Base-by-base conservation (phyloP, 352 stramenopile genomes). In the Globisporangium paddicum region DNA sequence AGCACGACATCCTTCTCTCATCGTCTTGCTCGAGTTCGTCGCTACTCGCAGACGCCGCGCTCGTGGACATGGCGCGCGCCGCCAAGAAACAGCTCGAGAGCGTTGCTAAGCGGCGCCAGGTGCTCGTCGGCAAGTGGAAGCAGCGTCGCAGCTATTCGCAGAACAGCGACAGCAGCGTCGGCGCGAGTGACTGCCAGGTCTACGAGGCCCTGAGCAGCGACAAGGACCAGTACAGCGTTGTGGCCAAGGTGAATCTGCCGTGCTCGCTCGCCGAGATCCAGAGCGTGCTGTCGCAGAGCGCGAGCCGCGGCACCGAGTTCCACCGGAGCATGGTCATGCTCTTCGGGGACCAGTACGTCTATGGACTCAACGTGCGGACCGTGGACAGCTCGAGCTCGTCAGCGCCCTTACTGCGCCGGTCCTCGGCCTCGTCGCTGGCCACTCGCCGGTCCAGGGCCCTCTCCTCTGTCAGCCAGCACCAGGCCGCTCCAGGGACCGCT, bases 281-380 rank as follows among this genome's bases (percentile, higher is more conserved):
- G 76, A 71, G 60, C 61, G 74, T 85, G 14, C 71, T 85, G 44
- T 67, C 79, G 5, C 85, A 77, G 6, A 68, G 79, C 54, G 68
- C 73, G 18, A 46, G 32, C 14, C 44, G 30, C 10, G 56, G 52
- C 5, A 32, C 60, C 16, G 73, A 86, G 54, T 87, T 87, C 38
- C 79, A 89, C 54, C 73, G 72, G 49, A 77, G 71, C 55, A 89
- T 89, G 79, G 69, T 71, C 32, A 77, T 75, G 32, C 49, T 89
- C 54, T 89, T 87, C 57, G 79, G 77, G 11, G 71, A 79, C 28
- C 66, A 76, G 53, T 89, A 89, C 46, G 71, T 87, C 44, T 82
- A 79, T 30, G 79, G 79, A 0, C 52, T 81, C 13, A 77, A 80
- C 57, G 54, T 79, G 18, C 71, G 69, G 11, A 65, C 55, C 0